A percentile compares a stretch with the other conserved stretches of the same genome.
phyloP scores from a whole-genome alignment of 306 rosid genomes.

The Rosa persica region DNA sequence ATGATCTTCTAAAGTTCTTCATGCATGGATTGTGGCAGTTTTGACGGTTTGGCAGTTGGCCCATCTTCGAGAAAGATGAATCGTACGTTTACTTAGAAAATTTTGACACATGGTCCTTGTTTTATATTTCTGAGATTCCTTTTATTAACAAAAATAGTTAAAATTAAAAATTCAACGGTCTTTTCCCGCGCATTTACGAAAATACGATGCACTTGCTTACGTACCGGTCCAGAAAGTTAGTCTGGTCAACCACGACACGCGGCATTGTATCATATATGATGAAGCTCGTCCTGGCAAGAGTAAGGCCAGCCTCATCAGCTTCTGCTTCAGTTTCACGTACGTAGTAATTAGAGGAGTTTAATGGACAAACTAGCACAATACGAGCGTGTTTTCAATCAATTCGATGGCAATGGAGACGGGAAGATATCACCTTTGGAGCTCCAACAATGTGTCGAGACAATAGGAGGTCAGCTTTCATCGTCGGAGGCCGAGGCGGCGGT shows the following conservation, averaged over 20 bases:
- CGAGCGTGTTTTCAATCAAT: slow-evolving; percentile 57
- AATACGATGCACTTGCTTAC: background rate
- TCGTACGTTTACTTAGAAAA: background rate
- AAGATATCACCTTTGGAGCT: slow-evolving; percentile 68
- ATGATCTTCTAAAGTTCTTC: background rate
- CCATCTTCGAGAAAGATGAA: background rate
- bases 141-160: background rate
- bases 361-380: slow-evolving; percentile 54
- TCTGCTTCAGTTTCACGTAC: background rate
- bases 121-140: background rate
- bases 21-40: background rate
- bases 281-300: background rate
- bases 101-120: background rate
- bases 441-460: slow-evolving; percentile 42
- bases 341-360: background rate
- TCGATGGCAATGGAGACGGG: slow-evolving; percentile 66
- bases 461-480: slow-evolving; percentile 50
- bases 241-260: slow-evolving; percentile 25
- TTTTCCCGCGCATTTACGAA: slow-evolving; percentile 6
- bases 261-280: background rate
- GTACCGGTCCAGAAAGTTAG: slow-evolving; percentile 4
- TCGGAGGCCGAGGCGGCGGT: slow-evolving; percentile 49
- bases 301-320: background rate
- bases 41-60: slow-evolving; percentile 11
- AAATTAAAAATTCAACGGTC: slow-evolving; percentile 8